These are phyloP conservation scores for Talaromyces trachyspermus DNA, from an alignment of 495 filamentous ascomycete species.

Conservation along the genomic window DNA sequence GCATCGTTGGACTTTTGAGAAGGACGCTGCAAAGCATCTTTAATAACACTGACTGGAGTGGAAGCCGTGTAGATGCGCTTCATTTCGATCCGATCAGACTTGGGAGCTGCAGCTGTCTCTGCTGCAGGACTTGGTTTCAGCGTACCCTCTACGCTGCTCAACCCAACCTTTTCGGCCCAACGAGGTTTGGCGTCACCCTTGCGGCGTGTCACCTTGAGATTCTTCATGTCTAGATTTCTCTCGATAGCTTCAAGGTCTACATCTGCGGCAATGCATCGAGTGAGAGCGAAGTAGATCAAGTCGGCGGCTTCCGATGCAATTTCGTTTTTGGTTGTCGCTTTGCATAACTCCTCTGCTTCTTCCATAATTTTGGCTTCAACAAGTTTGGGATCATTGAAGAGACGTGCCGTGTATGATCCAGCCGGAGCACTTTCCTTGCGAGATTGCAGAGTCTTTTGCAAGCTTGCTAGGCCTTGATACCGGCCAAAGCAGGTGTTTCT, in stretches of 20 bases:
- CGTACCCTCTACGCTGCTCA: slow-evolving; percentile 34
- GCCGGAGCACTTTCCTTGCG: slow-evolving; percentile 74
- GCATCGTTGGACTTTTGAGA: slow-evolving; percentile 86
- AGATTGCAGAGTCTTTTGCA: slow-evolving; percentile 75
- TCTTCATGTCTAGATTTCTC: slow-evolving; percentile 86
- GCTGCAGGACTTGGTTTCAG: slow-evolving; percentile 34
- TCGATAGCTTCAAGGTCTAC: slow-evolving; percentile 84
- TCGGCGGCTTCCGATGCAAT: slow-evolving; percentile 92
- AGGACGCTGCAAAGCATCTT: slow-evolving; percentile 69
- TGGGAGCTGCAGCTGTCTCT: slow-evolving; percentile 32
- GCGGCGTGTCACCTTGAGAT: slow-evolving; percentile 82
- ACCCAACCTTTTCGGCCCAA: slow-evolving; percentile 75
- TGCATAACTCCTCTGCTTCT: slow-evolving; percentile 89
- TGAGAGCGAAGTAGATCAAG: slow-evolving; percentile 89
- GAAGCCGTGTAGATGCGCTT: slow-evolving; percentile 62
- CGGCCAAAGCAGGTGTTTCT: slow-evolving; percentile 88
- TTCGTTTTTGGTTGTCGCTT: slow-evolving; percentile 71
- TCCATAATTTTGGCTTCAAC: slow-evolving; percentile 96
- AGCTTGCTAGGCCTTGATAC: slow-evolving; percentile 68
- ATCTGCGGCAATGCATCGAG: slow-evolving; percentile 75
- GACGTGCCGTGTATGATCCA: slow-evolving; percentile 86
- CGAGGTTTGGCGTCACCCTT: slow-evolving; percentile 89
- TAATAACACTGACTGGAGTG: slow-evolving; percentile 52
- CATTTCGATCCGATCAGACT: slow-evolving; percentile 70
- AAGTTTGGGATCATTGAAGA: slow-evolving; percentile 87